A percentile compares a stretch with the other conserved stretches of the same genome.
These are phyloP conservation scores for Fomes fomentarius DNA, from an alignment of 1,284 basidiomycete species.

Conservation along the genomic window DNA sequence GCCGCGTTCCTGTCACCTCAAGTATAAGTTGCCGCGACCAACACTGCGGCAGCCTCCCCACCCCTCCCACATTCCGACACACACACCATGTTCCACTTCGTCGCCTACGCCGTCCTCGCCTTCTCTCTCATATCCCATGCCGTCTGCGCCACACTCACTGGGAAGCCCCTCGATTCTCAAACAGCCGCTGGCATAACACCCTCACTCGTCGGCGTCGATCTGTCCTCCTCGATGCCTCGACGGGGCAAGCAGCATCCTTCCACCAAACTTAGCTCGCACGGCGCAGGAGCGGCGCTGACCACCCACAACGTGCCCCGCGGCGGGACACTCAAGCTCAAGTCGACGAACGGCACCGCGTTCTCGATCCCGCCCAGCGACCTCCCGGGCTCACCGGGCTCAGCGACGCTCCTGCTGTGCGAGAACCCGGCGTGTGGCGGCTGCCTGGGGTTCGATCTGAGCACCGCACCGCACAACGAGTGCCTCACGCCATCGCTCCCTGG, in stretches of 20 bases:
- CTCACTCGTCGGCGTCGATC: background rate
- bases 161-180: background rate
- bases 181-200: too few relatives aligned
- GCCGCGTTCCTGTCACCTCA: too few relatives aligned
- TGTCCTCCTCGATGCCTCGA: background rate
- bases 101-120: too few relatives aligned
- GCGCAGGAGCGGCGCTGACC: background rate
- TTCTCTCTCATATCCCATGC: too few relatives aligned
- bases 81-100: too few relatives aligned
- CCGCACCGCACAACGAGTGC: constrained; percentile 2
- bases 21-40: too few relatives aligned
- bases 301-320: background rate
- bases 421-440: constrained; percentile 3
- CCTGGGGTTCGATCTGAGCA: constrained; percentile 4
- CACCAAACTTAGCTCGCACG: background rate
- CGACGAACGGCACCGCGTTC: background rate
- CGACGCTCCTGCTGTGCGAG: constrained; percentile 8
- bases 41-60: too few relatives aligned
- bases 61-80: too few relatives aligned
- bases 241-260: background rate
- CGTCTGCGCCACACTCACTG: too few relatives aligned
- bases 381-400: background rate
- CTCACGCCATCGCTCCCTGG: background rate
- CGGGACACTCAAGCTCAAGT: background rate
- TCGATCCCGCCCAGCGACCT: background rate